These are phyloP conservation scores for Cladosporium colombiae DNA, from an alignment of 2,329 filamentous ascomycete genomes.

Conservation along the genomic window DNA sequence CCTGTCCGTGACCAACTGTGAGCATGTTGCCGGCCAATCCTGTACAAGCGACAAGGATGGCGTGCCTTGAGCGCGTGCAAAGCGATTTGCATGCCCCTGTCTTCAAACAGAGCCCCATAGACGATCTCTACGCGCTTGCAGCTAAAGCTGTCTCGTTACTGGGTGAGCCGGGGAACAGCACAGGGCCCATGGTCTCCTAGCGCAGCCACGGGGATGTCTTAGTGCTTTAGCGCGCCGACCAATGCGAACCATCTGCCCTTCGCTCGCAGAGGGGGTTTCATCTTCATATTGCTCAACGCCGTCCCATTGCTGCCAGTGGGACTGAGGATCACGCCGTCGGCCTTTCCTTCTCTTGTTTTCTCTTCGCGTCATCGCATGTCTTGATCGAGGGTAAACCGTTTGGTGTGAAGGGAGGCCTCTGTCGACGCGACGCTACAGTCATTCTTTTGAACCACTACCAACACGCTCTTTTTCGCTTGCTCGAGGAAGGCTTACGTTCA, in stretches of 20 bases:
- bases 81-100: not conserved
- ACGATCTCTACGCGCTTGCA: conserved; percentile 7
- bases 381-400: not conserved
- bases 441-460: not conserved
- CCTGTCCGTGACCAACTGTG: not conserved
- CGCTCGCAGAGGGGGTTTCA: conserved; percentile 10
- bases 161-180: not conserved
- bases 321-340: not conserved
- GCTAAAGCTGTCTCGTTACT: conserved; percentile 16
- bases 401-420: not conserved
- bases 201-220: conserved; percentile 14
- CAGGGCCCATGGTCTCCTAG: conserved; percentile 11
- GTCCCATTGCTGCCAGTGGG: not conserved
- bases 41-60: not conserved
- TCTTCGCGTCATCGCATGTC: conserved; percentile 2
- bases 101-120: not conserved
- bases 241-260: conserved; percentile 1
- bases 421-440: not conserved
- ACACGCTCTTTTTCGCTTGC: not conserved
- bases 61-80: not conserved
- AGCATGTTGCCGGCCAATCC: not conserved
- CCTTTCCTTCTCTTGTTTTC: not conserved
- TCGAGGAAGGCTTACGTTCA: conserved; percentile 5
- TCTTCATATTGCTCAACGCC: conserved; percentile 7
- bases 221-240: conserved; percentile 8